Base-by-base conservation (phyloP, 805 yeast genomes). In the Pichia phayaonensis region DNA sequence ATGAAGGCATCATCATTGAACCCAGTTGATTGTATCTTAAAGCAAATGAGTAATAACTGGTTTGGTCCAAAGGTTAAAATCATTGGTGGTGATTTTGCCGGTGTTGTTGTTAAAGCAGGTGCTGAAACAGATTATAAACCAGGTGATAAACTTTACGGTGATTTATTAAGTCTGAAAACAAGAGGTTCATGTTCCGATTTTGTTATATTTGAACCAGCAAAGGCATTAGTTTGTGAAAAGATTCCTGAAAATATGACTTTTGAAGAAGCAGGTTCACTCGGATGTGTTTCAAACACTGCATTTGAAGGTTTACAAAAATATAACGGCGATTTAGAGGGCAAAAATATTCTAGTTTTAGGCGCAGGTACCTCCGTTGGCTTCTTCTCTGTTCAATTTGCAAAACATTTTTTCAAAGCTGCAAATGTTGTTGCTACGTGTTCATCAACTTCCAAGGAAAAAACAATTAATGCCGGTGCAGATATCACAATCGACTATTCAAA, bases 331-430 rank as follows among this genome's bases (percentile, higher is more conserved):
- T 48, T 54, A 13, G 27, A 72, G 13, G 69, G 70, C 12, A 69
- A 70, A 11, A 75, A 72, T 51, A 77, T 84, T 4, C 70, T 86
- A 45, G 73, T 87, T 21, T 68, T 85, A 44, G 96, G 96, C 39
- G 92, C 85, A 24, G 82, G 86, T 10, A 81, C 95, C 1, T 67
- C 83, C 15, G 90, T 84, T 16, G 90, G 90, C 22, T 61, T 73
- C 27, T 73, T 71, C 52, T 71, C 75, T 4, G 68, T 79, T 36
- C 86, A 82, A 62, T 62, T 85, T 40, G 79, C 83, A 11, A 82
- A 77, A 62, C 63, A 73, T 40, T 61, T 66, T 44, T 70, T 70
- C 50, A 65, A 72, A 2, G 78, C 80, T 10, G 66, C 67, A 24
- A 72, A 73, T 13, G 76, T 87, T 22, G 82, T 78, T 60, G 80